phyloP scores from a whole-genome alignment of 2,329 filamentous ascomycete species.

The Colletotrichum sp. region DNA sequence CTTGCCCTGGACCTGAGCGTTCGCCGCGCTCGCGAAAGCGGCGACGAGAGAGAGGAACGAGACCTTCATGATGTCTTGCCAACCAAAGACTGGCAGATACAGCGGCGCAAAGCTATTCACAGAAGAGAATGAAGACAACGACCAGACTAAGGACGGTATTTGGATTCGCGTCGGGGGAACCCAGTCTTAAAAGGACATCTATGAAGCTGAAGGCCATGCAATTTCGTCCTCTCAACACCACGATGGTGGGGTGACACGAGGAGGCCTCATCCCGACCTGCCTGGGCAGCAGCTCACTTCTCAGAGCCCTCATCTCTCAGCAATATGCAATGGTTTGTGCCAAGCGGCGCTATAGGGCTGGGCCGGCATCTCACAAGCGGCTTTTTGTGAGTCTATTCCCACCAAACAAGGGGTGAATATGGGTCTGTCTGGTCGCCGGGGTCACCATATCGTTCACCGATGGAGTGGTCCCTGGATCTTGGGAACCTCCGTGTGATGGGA shows the following conservation, averaged over 20 bases:
- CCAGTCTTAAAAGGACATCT: neutral
- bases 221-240: neutral
- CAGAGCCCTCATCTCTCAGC: neutral
- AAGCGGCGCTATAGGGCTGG: neutral
- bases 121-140: neutral
- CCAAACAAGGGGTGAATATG: neutral
- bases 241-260: neutral
- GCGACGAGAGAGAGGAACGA: slow-evolving; percentile 21
- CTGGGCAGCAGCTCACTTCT: neutral
- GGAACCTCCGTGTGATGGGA: neutral
- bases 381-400: neutral
- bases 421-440: neutral
- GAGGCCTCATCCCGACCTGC: neutral
- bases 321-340: neutral
- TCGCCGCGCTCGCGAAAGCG: slow-evolving; percentile 22
- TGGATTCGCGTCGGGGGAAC: too few relatives aligned
- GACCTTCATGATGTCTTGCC: neutral
- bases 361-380: neutral
- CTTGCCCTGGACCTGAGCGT: slow-evolving; percentile 31
- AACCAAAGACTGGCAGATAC: neutral
- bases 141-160: neutral
- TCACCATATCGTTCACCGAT: neutral
- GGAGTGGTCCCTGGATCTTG: neutral
- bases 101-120: neutral
- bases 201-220: neutral